Percentiles rank a stretch among this genome's conserved stretches.
Conservation (phyloP, 768 basidiomycete genomes). For the Omphalotus guepiniiformis region DNA sequence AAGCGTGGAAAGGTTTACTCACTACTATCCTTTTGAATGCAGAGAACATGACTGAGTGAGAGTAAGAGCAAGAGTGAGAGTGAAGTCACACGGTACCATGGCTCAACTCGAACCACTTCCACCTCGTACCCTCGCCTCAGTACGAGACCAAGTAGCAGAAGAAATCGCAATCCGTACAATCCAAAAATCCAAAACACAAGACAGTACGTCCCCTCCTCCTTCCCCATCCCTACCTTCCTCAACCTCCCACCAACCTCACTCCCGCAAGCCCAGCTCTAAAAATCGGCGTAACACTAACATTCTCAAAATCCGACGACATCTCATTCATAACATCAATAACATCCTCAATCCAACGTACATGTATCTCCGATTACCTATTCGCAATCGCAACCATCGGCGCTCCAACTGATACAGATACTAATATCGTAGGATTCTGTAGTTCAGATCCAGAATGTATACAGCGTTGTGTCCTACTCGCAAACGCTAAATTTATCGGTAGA, state of each 20-base stretch:
- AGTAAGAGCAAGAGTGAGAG: not conserved
- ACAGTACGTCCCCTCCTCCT: no score
- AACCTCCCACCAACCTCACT: not conserved
- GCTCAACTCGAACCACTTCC: constrained; percentile 10
- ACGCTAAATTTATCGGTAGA: constrained; percentile 68
- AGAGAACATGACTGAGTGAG: constrained; percentile 6
- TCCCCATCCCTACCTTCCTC: not conserved
- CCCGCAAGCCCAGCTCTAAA: constrained; percentile 40
- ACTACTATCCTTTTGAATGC: constrained; percentile 2
- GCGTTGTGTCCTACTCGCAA: constrained; percentile 59
- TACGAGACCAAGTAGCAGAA: constrained; percentile 56
- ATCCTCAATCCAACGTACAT: constrained; percentile 35
- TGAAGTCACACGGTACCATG: not conserved
- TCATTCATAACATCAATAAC: constrained; percentile 56
- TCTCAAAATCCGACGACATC: constrained; percentile 54
- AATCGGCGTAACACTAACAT: constrained; percentile 56
- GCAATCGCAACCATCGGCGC: constrained; percentile 48
- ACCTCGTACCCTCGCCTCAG: constrained; percentile 53
- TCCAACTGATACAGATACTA: constrained; percentile 26
- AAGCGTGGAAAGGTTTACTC: not conserved
- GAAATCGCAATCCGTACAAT: constrained; percentile 53
- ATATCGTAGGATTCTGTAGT: constrained; percentile 55
- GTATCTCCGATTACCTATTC: constrained; percentile 45
- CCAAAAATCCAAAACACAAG: constrained; percentile 40
- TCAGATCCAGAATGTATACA: constrained; percentile 55